These are phyloP conservation scores for Emericellopsis terricola DNA, from an alignment of 495 filamentous ascomycete species.

Conservation along the genomic window DNA sequence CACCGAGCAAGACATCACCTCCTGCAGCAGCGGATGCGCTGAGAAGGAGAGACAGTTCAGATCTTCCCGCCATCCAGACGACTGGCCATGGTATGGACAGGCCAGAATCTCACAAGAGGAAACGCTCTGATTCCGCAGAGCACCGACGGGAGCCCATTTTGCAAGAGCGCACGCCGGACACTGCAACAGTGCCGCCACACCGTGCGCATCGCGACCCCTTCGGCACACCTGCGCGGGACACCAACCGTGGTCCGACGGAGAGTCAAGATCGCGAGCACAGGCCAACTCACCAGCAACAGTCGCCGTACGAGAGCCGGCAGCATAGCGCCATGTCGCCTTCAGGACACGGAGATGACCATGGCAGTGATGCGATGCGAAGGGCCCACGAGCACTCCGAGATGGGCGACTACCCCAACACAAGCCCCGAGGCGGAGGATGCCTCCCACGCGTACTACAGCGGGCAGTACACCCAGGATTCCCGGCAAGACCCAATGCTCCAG, in stretches of 20 bases:
- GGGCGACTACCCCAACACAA: constrained; percentile 24
- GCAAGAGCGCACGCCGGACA: constrained; percentile 17
- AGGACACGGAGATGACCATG: constrained; percentile 26
- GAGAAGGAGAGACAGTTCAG: constrained; percentile 15
- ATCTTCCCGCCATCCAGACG: constrained; percentile 16
- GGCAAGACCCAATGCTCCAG: constrained; percentile 34
- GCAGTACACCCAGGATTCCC: constrained; percentile 26
- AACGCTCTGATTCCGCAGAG: constrained; percentile 29
- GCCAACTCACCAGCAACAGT: constrained; percentile 21
- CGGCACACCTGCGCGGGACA: constrained; percentile 17
- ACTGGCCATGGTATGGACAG: constrained; percentile 16
- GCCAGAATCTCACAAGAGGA: constrained; percentile 33
- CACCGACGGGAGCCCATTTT: constrained; percentile 13
- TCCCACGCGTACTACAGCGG: constrained; percentile 18
- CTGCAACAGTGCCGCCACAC: constrained; percentile 11
- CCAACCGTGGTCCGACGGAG: constrained; percentile 17
- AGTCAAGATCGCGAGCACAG: constrained; percentile 18
- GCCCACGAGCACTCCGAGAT: constrained; percentile 19
- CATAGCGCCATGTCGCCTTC: constrained; percentile 20
- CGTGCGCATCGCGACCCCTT: constrained; percentile 24
- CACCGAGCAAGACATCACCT: constrained; percentile 10
- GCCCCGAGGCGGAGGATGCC: constrained; percentile 29
- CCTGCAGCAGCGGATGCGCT: background rate
- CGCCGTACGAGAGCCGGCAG: constrained; percentile 21
- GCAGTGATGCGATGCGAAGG: constrained; percentile 20